phyloP scores from a whole-genome alignment of 306 rosid species.

The Quercus suber region DNA sequence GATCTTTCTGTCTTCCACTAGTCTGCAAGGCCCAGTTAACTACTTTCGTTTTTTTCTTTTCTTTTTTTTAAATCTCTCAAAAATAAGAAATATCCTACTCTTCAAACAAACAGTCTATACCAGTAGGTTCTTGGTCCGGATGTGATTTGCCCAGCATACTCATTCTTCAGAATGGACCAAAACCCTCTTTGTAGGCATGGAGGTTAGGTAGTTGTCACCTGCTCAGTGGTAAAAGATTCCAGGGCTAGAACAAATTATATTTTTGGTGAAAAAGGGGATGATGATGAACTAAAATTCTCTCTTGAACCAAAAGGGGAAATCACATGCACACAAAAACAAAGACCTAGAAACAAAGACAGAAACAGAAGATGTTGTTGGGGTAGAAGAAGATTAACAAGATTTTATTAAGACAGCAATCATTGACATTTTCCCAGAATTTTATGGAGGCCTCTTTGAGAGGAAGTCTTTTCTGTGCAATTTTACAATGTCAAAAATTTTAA shows the following conservation, averaged over 20 bases:
- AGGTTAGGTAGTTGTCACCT: background rate
- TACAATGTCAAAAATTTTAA: background rate
- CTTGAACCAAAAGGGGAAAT: background rate
- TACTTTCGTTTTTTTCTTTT: background rate
- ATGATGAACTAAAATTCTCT: background rate
- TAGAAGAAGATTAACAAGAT: background rate
- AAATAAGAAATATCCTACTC: background rate
- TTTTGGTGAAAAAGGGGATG: background rate
- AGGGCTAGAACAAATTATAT: background rate
- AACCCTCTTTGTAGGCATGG: background rate
- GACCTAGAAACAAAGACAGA: background rate
- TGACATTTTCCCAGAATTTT: too few relatives aligned
- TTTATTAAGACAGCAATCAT: background rate
- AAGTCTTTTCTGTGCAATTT: too few relatives aligned
- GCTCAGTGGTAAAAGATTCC: background rate
- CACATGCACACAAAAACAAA: background rate
- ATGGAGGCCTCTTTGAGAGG: too few relatives aligned
- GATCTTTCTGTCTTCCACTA: background rate
- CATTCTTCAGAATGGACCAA: background rate
- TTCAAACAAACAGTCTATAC: background rate
- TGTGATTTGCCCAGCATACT: background rate
- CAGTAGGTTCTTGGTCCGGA: background rate
- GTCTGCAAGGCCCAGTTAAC: background rate
- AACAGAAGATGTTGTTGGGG: background rate
- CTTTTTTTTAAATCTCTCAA: background rate